Conservation (phyloP, 73 alveolate species). For the Paramecium biaurelia region DNA sequence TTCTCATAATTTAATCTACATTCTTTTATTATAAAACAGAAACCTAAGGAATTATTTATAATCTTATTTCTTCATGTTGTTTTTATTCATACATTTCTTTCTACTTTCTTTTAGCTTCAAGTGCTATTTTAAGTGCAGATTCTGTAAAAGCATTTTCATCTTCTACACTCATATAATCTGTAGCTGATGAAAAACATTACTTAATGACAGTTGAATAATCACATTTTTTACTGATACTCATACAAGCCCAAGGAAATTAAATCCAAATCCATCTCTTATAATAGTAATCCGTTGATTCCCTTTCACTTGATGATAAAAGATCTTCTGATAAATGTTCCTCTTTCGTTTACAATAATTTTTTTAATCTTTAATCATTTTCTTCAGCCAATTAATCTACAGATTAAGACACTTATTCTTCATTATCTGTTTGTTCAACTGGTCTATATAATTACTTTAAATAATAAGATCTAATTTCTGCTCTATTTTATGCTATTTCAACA, state of each 20-base stretch:
- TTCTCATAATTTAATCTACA: background rate
- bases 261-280: conserved; percentile 84
- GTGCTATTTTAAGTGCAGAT: conserved; percentile 68
- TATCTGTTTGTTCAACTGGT: background rate
- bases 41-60: conserved; percentile 17
- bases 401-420: conserved; percentile 30
- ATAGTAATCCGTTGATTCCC: conserved; percentile 68
- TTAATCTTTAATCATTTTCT: background rate
- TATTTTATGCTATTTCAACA: conserved; percentile 47
- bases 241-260: conserved; percentile 75
- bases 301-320: background rate
- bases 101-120: conserved; percentile 69
- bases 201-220: conserved; percentile 52
- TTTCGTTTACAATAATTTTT: background rate
- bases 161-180: conserved; percentile 68
- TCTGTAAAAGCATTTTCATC: conserved; percentile 73
- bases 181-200: conserved; percentile 68
- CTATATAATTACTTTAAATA: conserved; percentile 29
- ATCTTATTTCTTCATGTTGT: background rate
- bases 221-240: conserved; percentile 65
- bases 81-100: conserved; percentile 53
- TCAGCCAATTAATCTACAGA: background rate
- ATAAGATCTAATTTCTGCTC: conserved; percentile 17
- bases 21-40: background rate
- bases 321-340: background rate